These are phyloP conservation scores for Deinandra increscens DNA, from an alignment of 129 eudicot genomes.

Conservation along the genomic window DNA sequence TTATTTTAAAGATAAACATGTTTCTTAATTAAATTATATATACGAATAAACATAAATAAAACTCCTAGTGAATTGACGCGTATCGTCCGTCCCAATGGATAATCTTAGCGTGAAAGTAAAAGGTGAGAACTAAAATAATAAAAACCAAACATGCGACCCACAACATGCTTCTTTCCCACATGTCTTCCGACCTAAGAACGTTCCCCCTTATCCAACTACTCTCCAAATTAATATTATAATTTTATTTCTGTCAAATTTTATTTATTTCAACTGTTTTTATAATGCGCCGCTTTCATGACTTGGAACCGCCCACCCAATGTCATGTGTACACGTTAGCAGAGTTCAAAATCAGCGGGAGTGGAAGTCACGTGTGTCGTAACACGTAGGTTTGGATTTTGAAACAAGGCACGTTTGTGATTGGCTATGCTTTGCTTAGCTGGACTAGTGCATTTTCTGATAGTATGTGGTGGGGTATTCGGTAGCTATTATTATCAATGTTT, in stretches of 20 bases:
- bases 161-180: slow-evolving; percentile 35
- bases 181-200: slow-evolving; percentile 16
- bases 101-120: slow-evolving; percentile 7
- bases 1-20: too few relatives aligned
- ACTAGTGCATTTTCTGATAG: slow-evolving; percentile 10
- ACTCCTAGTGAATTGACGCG: slow-evolving; percentile 20
- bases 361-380: slow-evolving; percentile 40
- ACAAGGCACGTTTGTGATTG: slow-evolving; percentile 48
- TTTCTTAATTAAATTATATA: too few relatives aligned
- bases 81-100: slow-evolving; percentile 9
- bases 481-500: too few relatives aligned
- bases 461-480: too few relatives aligned
- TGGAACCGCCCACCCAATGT: slow-evolving; percentile 43
- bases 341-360: slow-evolving; percentile 9
- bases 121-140: slow-evolving; percentile 18
- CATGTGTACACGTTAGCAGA: slow-evolving; percentile 23
- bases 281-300: slow-evolving; percentile 2
- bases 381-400: slow-evolving; percentile 17
- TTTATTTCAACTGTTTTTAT: neutral
- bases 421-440: slow-evolving; percentile 45
- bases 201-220: slow-evolving; percentile 15
- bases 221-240: neutral
- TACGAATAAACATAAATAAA: too few relatives aligned
- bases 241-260: neutral
- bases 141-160: slow-evolving; percentile 32